phyloP scores from a whole-genome alignment of 1,284 basidiomycete genomes.

The Tilletia caries region DNA sequence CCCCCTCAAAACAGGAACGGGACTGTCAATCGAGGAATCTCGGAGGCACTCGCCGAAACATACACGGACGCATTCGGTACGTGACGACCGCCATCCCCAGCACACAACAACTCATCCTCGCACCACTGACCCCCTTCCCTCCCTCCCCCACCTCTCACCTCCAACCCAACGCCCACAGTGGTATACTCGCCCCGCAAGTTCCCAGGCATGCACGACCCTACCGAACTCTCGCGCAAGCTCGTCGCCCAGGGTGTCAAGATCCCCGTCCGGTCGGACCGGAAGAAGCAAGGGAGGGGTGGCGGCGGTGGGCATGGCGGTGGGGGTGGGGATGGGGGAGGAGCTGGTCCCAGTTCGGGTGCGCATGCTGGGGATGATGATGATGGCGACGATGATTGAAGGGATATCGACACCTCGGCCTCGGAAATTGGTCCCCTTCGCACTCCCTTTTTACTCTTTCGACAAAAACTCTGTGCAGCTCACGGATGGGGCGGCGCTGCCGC shows the following conservation, averaged over 20 bases:
- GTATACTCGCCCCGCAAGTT: slow-evolving; percentile 45
- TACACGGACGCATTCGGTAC: slow-evolving; percentile 43
- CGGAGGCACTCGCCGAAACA: slow-evolving; percentile 39
- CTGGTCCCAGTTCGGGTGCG: background rate
- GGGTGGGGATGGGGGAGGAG: background rate
- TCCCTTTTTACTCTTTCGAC: no score
- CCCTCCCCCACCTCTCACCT: background rate
- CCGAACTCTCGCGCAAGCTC: slow-evolving; percentile 41
- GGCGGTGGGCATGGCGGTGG: background rate
- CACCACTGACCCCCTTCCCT: background rate
- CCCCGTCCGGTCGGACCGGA: slow-evolving; percentile 41
- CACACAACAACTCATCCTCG: background rate
- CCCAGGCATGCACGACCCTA: slow-evolving; percentile 45
- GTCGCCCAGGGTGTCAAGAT: slow-evolving; percentile 49
- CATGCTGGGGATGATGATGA: background rate
- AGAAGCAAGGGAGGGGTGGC: slow-evolving; percentile 23
- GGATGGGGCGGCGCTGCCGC: no score
- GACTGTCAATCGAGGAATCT: slow-evolving; percentile 35
- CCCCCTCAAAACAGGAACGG: no score
- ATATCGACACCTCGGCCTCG: no score
- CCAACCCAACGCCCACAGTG: no score
- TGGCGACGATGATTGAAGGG: slow-evolving; percentile 5
- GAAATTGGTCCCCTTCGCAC: no score
- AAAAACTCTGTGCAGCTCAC: no score
- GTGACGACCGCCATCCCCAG: background rate